Evolutionary conservation across 2,329 filamentous ascomycete genomes (phyloP).

Genomic region (Apiospora kogelbergensis): DNA sequence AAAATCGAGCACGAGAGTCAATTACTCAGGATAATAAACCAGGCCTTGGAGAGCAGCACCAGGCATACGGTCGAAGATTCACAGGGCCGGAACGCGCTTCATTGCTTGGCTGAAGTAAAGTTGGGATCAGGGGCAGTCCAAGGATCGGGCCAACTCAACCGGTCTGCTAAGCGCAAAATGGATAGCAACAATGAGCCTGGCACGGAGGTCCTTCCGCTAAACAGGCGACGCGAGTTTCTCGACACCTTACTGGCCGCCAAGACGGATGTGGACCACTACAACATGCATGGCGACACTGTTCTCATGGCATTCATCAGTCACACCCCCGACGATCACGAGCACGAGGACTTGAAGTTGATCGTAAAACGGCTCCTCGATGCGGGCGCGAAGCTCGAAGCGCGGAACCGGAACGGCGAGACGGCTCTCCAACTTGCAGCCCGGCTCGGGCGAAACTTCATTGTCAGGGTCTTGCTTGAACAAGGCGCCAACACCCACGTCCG

Average conservation of each 20-base stretch:
- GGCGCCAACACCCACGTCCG: constrained; percentile 49
- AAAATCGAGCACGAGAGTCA: constrained; percentile 29
- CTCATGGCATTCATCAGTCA: constrained; percentile 56
- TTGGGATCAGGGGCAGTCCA: constrained; percentile 34
- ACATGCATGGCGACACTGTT: constrained; percentile 50
- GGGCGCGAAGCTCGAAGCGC: constrained; percentile 47
- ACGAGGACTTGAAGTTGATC: constrained; percentile 48
- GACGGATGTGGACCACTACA: constrained; percentile 54
- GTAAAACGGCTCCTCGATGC: constrained; percentile 41
- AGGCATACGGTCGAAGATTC: constrained; percentile 37
- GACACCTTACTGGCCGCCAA: constrained; percentile 34
- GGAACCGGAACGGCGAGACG: constrained; percentile 56
- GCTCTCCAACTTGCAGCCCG: constrained; percentile 54
- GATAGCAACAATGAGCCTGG: constrained; percentile 22
- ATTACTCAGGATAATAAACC: constrained; percentile 37
- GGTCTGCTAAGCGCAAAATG: constrained; percentile 39
- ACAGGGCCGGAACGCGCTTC: constrained; percentile 55
- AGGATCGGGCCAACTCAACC: constrained; percentile 31
- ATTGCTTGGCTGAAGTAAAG: constrained; percentile 57
- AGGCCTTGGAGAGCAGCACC: constrained; percentile 25
- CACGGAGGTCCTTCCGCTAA: constrained; percentile 12
- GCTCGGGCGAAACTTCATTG: constrained; percentile 51
- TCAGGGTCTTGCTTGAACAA: constrained; percentile 44
- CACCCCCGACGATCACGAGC: constrained; percentile 41
- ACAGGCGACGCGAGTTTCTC: constrained; percentile 21